These are phyloP conservation scores for Penicillium freii DNA, from an alignment of 2,329 filamentous ascomycete genomes.

Conservation along the genomic window DNA sequence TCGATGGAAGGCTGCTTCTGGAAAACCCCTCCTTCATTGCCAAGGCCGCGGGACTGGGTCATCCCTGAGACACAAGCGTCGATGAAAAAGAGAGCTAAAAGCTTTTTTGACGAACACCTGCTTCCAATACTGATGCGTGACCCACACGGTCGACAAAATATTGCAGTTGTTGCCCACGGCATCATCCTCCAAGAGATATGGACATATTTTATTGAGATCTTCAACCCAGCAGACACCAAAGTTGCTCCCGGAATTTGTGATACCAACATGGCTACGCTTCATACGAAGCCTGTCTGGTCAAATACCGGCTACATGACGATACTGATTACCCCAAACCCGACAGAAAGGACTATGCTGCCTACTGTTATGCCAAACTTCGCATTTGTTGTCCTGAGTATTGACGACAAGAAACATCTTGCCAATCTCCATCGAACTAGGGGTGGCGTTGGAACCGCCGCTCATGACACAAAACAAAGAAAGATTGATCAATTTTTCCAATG, in stretches of 20 bases:
- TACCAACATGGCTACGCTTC: slow-evolving; percentile 48
- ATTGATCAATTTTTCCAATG: slow-evolving; percentile 69
- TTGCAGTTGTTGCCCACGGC: slow-evolving; percentile 79
- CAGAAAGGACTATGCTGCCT: not conserved
- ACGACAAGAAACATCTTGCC: slow-evolving; percentile 68
- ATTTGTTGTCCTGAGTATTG: slow-evolving; percentile 58
- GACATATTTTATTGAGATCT: slow-evolving; percentile 58
- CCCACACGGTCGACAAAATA: slow-evolving; percentile 35
- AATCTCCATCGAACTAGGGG: slow-evolving; percentile 76
- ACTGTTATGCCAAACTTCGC: not conserved
- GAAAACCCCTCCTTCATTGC: not conserved
- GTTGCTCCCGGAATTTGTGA: not conserved
- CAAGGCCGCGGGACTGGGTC: slow-evolving; percentile 18
- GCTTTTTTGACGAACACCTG: slow-evolving; percentile 66
- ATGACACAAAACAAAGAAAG: slow-evolving; percentile 72
- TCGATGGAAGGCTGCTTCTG: slow-evolving; percentile 35
- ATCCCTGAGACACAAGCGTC: slow-evolving; percentile 61
- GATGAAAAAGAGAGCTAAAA: slow-evolving; percentile 63
- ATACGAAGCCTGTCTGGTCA: slow-evolving; percentile 57
- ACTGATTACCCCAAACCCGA: slow-evolving; percentile 24
- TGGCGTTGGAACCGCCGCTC: slow-evolving; percentile 74
- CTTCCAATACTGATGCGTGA: slow-evolving; percentile 52
- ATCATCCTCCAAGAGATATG: slow-evolving; percentile 72
- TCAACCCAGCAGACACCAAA: slow-evolving; percentile 49
- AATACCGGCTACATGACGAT: slow-evolving; percentile 64